Percentiles rank a stretch among this genome's conserved stretches.
These are phyloP conservation scores for Primulina eburnea DNA, from an alignment of 257 asterid genomes.

Conservation along the genomic window DNA sequence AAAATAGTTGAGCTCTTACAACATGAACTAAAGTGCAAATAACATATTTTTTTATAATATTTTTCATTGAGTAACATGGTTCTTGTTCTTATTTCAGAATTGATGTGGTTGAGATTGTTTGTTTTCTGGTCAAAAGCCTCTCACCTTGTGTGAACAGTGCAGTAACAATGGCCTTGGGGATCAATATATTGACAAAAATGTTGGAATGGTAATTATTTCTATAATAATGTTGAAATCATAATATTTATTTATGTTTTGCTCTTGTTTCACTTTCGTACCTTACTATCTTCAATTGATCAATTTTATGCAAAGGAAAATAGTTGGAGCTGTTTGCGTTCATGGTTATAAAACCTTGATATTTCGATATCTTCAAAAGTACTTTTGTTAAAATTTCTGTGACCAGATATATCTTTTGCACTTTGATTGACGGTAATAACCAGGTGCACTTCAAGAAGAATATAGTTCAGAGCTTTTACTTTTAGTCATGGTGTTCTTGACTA, in stretches of 20 bases:
- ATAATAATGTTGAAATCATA: neutral
- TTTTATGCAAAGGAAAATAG: neutral
- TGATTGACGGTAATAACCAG: constrained; percentile 17
- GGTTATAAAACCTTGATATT: constrained; percentile 10
- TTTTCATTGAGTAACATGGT: constrained; percentile 19
- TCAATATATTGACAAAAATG: constrained; percentile 75
- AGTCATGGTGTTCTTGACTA: neutral
- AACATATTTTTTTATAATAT: neutral
- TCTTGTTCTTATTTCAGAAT: constrained; percentile 50
- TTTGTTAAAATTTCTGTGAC: neutral
- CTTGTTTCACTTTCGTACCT: constrained; percentile 7
- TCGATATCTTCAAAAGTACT: constrained; percentile 4
- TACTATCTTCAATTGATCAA: constrained; percentile 12
- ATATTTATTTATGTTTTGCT: constrained; percentile 10
- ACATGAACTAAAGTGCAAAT: neutral
- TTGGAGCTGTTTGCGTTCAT: constrained; percentile 18
- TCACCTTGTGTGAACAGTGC: constrained; percentile 60
- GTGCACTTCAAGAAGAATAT: constrained; percentile 16
- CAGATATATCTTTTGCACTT: neutral
- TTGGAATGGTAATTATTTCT: constrained; percentile 60
- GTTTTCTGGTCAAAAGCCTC: constrained; percentile 60
- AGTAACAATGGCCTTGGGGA: constrained; percentile 71
- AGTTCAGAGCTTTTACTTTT: neutral
- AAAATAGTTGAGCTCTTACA: neutral
- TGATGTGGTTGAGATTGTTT: constrained; percentile 72